Evolutionary conservation across 257 asterid genomes (phyloP).

Genomic region (Datura wrightii): DNA sequence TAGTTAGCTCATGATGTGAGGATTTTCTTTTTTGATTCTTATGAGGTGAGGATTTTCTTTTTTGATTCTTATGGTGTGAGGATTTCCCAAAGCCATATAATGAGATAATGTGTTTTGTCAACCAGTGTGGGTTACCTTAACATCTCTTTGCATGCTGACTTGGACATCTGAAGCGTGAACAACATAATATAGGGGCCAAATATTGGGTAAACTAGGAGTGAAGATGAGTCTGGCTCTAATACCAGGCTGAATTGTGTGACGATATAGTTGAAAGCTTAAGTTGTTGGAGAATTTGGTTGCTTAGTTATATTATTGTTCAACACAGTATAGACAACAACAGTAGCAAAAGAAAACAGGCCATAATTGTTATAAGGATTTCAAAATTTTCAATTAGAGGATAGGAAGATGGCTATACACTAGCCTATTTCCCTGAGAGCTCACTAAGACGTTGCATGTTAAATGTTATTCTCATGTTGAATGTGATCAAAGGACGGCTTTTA

Average conservation of each 20-base stretch:
- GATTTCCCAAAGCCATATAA: conserved; percentile 16
- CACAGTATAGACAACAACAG: neutral
- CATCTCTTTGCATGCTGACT: neutral
- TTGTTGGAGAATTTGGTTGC: neutral
- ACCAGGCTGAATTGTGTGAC: neutral
- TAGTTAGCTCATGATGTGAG: neutral
- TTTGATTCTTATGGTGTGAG: neutral
- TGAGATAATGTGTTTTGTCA: neutral
- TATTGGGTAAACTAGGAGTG: neutral
- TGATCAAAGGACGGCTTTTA: conserved; percentile 10
- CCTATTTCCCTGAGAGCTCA: neutral
- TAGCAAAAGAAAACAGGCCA: neutral
- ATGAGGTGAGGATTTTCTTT: neutral
- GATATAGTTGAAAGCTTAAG: neutral
- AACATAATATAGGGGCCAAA: conserved; percentile 16
- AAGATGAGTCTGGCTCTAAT: neutral
- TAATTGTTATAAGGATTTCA: neutral
- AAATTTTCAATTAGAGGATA: neutral
- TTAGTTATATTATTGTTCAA: neutral
- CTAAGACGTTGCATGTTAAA: neutral
- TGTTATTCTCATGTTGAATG: conserved; percentile 22
- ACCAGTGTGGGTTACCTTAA: neutral
- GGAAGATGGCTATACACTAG: conserved; percentile 10
- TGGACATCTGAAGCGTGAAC: neutral
- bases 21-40: neutral